Conservation (phyloP, 306 rosid genomes). For the Amphicarpaea edgeworthii region DNA sequence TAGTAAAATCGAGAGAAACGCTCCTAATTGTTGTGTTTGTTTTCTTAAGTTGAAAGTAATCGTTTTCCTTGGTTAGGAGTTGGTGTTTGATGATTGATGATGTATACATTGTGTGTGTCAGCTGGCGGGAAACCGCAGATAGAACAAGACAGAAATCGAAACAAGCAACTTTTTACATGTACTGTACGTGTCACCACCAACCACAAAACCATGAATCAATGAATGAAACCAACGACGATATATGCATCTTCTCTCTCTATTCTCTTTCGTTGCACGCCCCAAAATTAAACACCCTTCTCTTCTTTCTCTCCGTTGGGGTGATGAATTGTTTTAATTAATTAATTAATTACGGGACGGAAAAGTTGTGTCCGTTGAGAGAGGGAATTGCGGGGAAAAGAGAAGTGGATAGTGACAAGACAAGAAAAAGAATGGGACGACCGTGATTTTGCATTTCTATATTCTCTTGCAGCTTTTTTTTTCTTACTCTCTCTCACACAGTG, state of each 20-base stretch:
- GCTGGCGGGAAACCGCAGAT: constrained; percentile 70
- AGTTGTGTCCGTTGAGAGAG: constrained; percentile 53
- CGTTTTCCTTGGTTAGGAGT: background rate
- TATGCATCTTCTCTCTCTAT: background rate
- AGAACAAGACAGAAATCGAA: constrained; percentile 47
- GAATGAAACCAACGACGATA: constrained; percentile 9
- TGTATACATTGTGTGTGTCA: constrained; percentile 51
- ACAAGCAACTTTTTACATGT: constrained; percentile 39
- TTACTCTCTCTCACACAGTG: constrained; percentile 30
- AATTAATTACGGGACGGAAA: constrained; percentile 44
- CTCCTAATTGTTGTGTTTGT: background rate
- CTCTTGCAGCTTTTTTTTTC: constrained; percentile 73
- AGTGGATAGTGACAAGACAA: constrained; percentile 75
- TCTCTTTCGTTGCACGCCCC: constrained; percentile 45
- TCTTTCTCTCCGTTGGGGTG: no score
- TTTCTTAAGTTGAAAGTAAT: background rate
- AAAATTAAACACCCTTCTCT: background rate
- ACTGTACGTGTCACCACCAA: constrained; percentile 36
- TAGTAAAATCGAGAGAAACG: no score
- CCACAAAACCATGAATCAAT: constrained; percentile 7
- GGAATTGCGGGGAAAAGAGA: constrained; percentile 79
- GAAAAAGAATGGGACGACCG: constrained; percentile 73
- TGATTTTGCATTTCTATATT: constrained; percentile 88
- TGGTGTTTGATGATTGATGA: background rate
- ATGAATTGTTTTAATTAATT: background rate